Percentiles rank a stretch among this genome's conserved stretches.
These are phyloP conservation scores for Diutina rugosa DNA, from an alignment of 1,139 yeast species.

Conservation along the genomic window DNA sequence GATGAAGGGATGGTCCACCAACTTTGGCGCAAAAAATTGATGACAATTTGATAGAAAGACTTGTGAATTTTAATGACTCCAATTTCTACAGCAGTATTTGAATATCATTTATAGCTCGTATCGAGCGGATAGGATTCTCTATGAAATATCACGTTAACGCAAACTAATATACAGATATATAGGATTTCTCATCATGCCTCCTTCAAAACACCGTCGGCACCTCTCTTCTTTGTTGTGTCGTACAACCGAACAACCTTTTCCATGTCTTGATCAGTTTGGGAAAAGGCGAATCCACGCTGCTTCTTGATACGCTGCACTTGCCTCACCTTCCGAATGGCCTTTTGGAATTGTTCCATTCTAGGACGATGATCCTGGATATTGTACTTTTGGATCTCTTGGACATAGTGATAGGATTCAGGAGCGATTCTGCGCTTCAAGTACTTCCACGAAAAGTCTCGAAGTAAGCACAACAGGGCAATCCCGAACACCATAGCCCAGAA, in stretches of 20 bases:
- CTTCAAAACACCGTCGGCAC: neutral
- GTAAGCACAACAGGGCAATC: constrained; percentile 61
- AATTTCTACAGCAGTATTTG: too few species aligned
- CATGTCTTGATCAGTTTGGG: constrained; percentile 91
- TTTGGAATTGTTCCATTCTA: constrained; percentile 91
- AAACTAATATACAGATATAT: neutral
- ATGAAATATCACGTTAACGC: neutral
- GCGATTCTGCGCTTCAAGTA: constrained; percentile 82
- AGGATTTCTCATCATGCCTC: neutral
- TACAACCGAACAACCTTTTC: constrained; percentile 85
- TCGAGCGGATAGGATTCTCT: neutral
- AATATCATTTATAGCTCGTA: too few species aligned
- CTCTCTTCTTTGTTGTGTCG: constrained; percentile 62
- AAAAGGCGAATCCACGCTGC: constrained; percentile 97
- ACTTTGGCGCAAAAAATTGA: neutral
- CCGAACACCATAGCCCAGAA: constrained; percentile 82
- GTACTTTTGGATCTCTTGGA: constrained; percentile 93
- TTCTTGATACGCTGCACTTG: constrained; percentile 97
- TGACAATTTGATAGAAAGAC: neutral
- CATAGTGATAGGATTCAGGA: constrained; percentile 89
- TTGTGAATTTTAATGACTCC: too few species aligned
- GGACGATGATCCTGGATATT: constrained; percentile 92
- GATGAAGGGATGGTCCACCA: neutral
- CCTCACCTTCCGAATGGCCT: constrained; percentile 92
- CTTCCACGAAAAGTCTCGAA: constrained; percentile 90